phyloP scores from a whole-genome alignment of 768 basidiomycete genomes.

The Lyophyllum shimeji region DNA sequence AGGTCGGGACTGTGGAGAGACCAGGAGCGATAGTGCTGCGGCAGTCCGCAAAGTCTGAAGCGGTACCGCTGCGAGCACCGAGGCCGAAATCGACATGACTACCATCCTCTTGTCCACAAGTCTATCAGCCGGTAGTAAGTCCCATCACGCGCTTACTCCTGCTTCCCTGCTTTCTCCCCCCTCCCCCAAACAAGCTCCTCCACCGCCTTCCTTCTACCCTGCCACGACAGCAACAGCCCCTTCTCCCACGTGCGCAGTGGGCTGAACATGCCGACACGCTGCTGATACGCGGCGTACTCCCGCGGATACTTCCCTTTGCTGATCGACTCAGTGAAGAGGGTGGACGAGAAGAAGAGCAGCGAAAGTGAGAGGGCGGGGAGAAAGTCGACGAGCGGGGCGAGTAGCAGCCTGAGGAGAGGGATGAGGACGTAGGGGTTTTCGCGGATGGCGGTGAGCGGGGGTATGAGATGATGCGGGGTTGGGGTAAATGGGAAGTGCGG shows the following conservation, averaged over 20 bases:
- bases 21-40: neutral
- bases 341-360: conserved; percentile 75
- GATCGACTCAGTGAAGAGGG: conserved; percentile 79
- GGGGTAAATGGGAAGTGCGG: conserved; percentile 22
- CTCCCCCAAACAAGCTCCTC: conserved; percentile 26
- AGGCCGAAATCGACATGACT: no score
- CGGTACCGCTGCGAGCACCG: no score
- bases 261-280: conserved; percentile 81
- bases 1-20: no score
- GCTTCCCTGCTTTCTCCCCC: conserved; percentile 18
- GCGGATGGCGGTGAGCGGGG: conserved; percentile 15
- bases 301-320: conserved; percentile 70
- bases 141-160: conserved; percentile 9
- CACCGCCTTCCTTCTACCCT: conserved; percentile 20
- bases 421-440: conserved; percentile 16
- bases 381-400: conserved; percentile 30
- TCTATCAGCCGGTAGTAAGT: no score
- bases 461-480: conserved; percentile 13
- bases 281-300: conserved; percentile 69
- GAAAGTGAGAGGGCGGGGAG: conserved; percentile 63
- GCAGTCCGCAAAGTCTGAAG: no score
- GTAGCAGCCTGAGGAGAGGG: conserved; percentile 28
- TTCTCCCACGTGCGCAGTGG: conserved; percentile 34
- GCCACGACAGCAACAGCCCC: conserved; percentile 19
- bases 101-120: no score